These are phyloP conservation scores for Ceratobasidium sp. DNA, from an alignment of 1,284 basidiomycete genomes.

Conservation along the genomic window DNA sequence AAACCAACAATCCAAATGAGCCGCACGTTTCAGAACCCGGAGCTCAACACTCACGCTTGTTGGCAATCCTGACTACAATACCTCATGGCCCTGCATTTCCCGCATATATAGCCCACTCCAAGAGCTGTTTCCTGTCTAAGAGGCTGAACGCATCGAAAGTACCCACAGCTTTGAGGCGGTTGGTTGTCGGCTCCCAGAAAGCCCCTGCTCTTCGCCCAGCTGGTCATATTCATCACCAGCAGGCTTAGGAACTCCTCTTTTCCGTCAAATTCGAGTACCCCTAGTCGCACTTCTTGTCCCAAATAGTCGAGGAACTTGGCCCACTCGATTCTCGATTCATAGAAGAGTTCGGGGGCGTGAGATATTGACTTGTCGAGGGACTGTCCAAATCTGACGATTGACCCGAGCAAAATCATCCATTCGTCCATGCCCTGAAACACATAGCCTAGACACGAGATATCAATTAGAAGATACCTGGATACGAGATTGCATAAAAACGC, in stretches of 20 bases:
- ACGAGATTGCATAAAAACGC: neutral
- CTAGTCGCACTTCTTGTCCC: neutral
- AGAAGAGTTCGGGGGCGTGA: neutral
- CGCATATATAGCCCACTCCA: neutral
- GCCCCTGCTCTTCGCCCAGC: neutral
- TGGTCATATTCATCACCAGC: neutral
- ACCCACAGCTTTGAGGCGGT: neutral
- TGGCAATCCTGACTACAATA: neutral
- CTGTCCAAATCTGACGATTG: neutral
- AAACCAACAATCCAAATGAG: neutral
- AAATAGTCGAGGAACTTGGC: constrained; percentile 2
- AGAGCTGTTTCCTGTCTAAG: neutral
- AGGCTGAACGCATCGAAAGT: neutral
- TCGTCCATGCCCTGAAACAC: neutral
- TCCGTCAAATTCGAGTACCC: neutral
- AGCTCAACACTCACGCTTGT: neutral
- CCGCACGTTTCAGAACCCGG: neutral
- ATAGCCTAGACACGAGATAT: neutral
- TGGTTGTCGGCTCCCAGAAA: neutral
- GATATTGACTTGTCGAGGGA: neutral
- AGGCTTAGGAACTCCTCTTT: neutral
- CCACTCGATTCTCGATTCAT: neutral
- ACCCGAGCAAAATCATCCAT: neutral
- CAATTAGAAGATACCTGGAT: neutral
- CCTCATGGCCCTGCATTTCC: neutral